These are phyloP conservation scores for Clohesyomyces aquaticus DNA, from an alignment of 495 filamentous ascomycete species.

Conservation along the genomic window DNA sequence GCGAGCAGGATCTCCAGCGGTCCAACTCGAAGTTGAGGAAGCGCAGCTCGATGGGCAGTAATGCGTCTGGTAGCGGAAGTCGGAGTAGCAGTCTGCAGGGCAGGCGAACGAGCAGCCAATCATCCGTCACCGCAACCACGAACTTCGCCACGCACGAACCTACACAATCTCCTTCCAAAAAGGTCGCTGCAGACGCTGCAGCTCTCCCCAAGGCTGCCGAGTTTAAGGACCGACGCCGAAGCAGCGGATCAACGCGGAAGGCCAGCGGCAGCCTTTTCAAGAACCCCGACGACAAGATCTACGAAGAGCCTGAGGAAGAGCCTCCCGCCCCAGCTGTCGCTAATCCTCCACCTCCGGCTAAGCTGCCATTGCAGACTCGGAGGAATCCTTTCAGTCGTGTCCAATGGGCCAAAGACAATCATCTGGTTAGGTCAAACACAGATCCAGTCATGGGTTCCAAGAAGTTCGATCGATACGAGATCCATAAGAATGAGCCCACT, in stretches of 20 bases:
- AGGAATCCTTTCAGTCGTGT: constrained; percentile 51
- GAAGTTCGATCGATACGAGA: constrained; percentile 69
- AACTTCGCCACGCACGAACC: constrained; percentile 23
- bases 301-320: constrained; percentile 72
- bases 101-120: constrained; percentile 36
- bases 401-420: constrained; percentile 40
- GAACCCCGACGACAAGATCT: constrained; percentile 79
- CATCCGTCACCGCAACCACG: constrained; percentile 35
- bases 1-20: constrained; percentile 49
- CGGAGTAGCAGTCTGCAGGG: constrained; percentile 37
- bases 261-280: constrained; percentile 48
- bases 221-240: constrained; percentile 45
- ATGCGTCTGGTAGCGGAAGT: constrained; percentile 32
- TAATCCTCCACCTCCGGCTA: constrained; percentile 28
- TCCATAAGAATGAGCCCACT: constrained; percentile 74
- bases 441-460: constrained; percentile 47
- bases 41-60: constrained; percentile 35
- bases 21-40: constrained; percentile 34
- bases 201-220: constrained; percentile 19
- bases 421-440: constrained; percentile 41
- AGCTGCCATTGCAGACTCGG: constrained; percentile 37
- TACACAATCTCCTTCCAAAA: constrained; percentile 7
- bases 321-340: constrained; percentile 17
- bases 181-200: constrained; percentile 6
- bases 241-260: constrained; percentile 54